These are phyloP conservation scores for Colletotrichum sp. DNA, from an alignment of 2,329 filamentous ascomycete species.

Conservation along the genomic window DNA sequence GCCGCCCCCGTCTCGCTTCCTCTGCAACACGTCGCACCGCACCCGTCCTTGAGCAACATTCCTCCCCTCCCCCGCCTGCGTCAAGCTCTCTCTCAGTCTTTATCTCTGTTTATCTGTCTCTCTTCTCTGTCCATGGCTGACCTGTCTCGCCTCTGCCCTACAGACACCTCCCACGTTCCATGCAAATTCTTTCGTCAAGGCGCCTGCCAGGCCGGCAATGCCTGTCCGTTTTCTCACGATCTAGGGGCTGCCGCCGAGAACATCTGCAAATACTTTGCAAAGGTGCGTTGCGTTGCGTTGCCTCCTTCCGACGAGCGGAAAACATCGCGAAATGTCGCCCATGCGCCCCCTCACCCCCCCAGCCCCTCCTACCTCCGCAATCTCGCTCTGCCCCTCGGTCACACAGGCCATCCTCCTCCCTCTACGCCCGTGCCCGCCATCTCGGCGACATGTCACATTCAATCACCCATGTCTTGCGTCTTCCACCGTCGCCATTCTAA, in stretches of 20 bases:
- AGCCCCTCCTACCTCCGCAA: conserved; percentile 11
- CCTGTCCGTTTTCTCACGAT: conserved; percentile 96
- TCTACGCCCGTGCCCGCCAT: not conserved
- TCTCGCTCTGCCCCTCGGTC: conserved; percentile 12
- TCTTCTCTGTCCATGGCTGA: conserved; percentile 15
- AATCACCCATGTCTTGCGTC: not conserved
- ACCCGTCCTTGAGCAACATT: conserved; percentile 15
- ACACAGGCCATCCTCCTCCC: conserved; percentile 3
- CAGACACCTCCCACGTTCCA: conserved; percentile 95
- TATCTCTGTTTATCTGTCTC: not conserved
- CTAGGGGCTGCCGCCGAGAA: conserved; percentile 84
- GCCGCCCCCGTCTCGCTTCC: not conserved
- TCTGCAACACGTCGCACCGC: conserved; percentile 19
- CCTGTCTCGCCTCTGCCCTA: conserved; percentile 19
- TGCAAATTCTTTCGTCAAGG: conserved; percentile 99
- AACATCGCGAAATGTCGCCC: not conserved
- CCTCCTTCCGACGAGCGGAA: not conserved
- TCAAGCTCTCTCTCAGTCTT: not conserved
- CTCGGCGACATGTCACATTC: not conserved
- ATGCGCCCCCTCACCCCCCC: not conserved
- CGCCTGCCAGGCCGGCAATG: conserved; percentile 92
- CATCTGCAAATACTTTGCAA: conserved; percentile 98
- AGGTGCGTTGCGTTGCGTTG: conserved; percentile 63
- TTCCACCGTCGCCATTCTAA: not conserved
- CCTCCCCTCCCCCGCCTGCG: not conserved